Evolutionary conservation across 169 alveolate species (phyloP).

Genomic region (Theileria sp.): DNA sequence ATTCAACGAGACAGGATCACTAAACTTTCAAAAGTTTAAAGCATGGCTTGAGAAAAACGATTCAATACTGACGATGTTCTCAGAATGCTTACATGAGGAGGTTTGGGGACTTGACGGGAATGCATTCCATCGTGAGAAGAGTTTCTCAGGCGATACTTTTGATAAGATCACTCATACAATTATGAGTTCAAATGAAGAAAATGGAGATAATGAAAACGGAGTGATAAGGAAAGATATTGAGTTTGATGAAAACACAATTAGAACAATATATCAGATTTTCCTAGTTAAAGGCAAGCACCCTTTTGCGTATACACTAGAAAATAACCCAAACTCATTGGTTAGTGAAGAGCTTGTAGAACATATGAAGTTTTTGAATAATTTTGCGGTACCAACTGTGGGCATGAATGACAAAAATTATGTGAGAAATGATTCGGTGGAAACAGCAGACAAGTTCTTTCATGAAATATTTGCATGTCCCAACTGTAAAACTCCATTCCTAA

Average conservation of each 20-base stretch:
- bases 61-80: slow-evolving; percentile 73
- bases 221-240: background rate
- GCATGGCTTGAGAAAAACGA: slow-evolving; percentile 78
- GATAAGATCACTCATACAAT: background rate
- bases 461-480: slow-evolving; percentile 75
- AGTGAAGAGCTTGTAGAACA: slow-evolving; percentile 53
- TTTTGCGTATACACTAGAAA: slow-evolving; percentile 24
- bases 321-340: slow-evolving; percentile 24
- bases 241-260: slow-evolving; percentile 23
- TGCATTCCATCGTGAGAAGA: slow-evolving; percentile 64
- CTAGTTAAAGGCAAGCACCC: slow-evolving; percentile 28
- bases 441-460: slow-evolving; percentile 5
- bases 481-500: slow-evolving; percentile 74
- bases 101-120: slow-evolving; percentile 86
- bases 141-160: background rate
- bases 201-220: background rate
- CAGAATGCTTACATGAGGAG: slow-evolving; percentile 83
- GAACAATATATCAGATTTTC: slow-evolving; percentile 45
- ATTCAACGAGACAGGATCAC: slow-evolving; percentile 72
- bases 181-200: background rate
- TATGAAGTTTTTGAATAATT: slow-evolving; percentile 19
- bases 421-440: background rate
- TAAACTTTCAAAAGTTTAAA: slow-evolving; percentile 74
- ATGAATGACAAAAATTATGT: background rate
- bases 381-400: background rate